Evolutionary conservation across 2,329 filamentous ascomycete species (phyloP).

Genomic region (Monilinia fructicola): DNA sequence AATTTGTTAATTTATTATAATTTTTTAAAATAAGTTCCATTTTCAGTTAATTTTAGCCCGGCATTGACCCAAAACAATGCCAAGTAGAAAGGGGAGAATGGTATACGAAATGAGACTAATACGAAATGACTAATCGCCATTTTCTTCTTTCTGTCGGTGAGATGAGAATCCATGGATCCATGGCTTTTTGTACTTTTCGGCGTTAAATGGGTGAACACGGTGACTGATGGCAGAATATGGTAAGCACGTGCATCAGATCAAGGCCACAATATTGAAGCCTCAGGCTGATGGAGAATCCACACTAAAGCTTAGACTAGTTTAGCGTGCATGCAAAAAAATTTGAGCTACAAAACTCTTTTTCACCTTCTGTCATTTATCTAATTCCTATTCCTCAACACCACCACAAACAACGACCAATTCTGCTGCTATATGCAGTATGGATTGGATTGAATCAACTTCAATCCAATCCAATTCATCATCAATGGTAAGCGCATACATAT

Average conservation of each 20-base stretch:
- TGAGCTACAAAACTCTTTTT: slow-evolving; percentile 21
- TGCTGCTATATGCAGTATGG: slow-evolving; percentile 29
- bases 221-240: neutral
- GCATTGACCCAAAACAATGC: too few species aligned
- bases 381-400: slow-evolving; percentile 23
- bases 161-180: too few species aligned
- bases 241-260: neutral
- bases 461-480: slow-evolving; percentile 1
- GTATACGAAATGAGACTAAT: too few species aligned
- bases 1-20: too few species aligned
- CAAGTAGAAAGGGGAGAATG: too few species aligned
- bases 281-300: neutral
- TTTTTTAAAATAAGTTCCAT: too few species aligned
- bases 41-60: too few species aligned
- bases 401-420: neutral
- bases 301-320: slow-evolving; percentile 12
- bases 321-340: slow-evolving; percentile 19
- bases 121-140: neutral
- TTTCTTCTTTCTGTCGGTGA: neutral
- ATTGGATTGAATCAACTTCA: neutral
- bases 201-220: neutral
- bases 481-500: slow-evolving; percentile 32
- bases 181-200: neutral
- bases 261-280: neutral
- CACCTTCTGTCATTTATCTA: neutral